Conservation (phyloP, 495 filamentous ascomycete genomes). For the Talaromyces trachyspermus region DNA sequence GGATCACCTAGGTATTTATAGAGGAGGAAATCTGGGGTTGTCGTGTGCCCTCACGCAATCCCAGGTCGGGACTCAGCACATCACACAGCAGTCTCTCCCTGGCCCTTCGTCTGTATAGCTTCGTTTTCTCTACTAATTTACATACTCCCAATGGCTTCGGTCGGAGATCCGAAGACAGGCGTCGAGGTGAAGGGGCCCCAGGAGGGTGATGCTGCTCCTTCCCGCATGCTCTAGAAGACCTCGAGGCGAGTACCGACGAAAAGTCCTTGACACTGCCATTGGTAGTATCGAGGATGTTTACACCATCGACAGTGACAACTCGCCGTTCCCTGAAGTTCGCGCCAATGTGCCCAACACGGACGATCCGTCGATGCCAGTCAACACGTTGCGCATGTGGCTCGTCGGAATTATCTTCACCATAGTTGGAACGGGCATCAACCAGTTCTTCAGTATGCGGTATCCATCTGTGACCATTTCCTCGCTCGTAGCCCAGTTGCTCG, state of each 20-base stretch:
- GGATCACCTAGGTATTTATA: not conserved
- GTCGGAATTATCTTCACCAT: slow-evolving; percentile 68
- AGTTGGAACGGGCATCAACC: slow-evolving; percentile 67
- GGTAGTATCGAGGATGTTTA: slow-evolving; percentile 7
- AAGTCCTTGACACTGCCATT: slow-evolving; percentile 2
- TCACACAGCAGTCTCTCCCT: too few species aligned
- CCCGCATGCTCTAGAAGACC: not conserved
- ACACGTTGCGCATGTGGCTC: slow-evolving; percentile 75
- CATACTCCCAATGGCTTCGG: not conserved
- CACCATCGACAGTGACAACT: slow-evolving; percentile 9
- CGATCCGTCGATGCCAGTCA: slow-evolving; percentile 62
- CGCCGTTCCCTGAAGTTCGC: slow-evolving; percentile 53
- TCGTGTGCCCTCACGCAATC: not conserved
- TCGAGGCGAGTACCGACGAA: not conserved
- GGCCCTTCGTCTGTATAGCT: not conserved
- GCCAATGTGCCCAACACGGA: slow-evolving; percentile 65
- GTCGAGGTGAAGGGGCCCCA: not conserved
- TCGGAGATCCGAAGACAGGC: not conserved
- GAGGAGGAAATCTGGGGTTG: not conserved
- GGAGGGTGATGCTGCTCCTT: not conserved
- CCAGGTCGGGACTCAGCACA: not conserved
- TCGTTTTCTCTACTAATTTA: not conserved
- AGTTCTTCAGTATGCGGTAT: slow-evolving; percentile 80
- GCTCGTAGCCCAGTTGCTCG: slow-evolving; percentile 56
- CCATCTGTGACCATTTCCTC: slow-evolving; percentile 72